Conservation (phyloP, 1,284 basidiomycete genomes). For the Ustilago bromivora region DNA sequence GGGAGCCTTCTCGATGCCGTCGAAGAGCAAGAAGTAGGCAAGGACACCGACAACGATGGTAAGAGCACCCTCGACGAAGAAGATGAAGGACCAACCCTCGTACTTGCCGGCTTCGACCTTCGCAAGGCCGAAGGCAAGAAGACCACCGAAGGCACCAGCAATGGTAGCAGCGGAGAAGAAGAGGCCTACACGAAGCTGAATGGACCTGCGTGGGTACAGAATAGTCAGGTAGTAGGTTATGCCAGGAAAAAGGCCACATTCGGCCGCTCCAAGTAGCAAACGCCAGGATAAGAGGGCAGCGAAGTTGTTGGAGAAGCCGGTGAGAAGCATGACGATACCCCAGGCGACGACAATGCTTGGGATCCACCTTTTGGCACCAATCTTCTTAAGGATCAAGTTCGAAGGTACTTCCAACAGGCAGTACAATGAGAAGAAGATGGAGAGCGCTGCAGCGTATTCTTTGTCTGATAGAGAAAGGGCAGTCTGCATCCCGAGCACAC, state of each 20-base stretch:
- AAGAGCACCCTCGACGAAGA: constrained; percentile 73
- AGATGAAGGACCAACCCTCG: constrained; percentile 60
- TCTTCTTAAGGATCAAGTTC: constrained; percentile 74
- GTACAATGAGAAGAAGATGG: constrained; percentile 74
- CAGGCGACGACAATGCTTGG: constrained; percentile 64
- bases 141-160: constrained; percentile 72
- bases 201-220: constrained; percentile 50
- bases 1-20: constrained; percentile 49
- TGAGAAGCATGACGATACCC: constrained; percentile 71
- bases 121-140: constrained; percentile 54
- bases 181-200: constrained; percentile 57
- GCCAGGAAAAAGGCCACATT: constrained; percentile 57
- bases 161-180: constrained; percentile 69
- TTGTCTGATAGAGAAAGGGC: constrained; percentile 57
- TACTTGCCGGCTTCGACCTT: constrained; percentile 58
- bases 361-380: constrained; percentile 70
- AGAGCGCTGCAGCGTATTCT: constrained; percentile 72
- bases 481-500: constrained; percentile 71
- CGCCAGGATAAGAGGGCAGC: constrained; percentile 69
- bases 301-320: constrained; percentile 70
- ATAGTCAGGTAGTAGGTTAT: constrained; percentile 52
- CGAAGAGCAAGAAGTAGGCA: constrained; percentile 61
- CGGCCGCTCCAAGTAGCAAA: constrained; percentile 70
- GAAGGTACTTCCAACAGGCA: constrained; percentile 78
- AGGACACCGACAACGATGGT: constrained; percentile 71